These are phyloP conservation scores for Colletotrichum melonis DNA, from an alignment of 2,329 filamentous ascomycete genomes.

Conservation along the genomic window DNA sequence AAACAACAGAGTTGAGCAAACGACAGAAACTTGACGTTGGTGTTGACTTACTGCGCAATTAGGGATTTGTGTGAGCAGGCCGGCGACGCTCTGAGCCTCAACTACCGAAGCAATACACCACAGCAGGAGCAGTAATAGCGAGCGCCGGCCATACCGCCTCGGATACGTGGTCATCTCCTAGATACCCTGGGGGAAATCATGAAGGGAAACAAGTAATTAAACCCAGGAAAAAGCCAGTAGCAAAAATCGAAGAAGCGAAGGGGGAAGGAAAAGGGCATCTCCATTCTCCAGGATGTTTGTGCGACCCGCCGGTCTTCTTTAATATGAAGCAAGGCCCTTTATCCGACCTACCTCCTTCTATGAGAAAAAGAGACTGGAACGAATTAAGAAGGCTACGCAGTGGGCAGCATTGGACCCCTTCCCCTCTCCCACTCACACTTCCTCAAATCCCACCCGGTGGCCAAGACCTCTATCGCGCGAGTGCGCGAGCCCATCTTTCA, in stretches of 20 bases:
- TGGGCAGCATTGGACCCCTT: conserved; percentile 15
- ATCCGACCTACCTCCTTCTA: neutral
- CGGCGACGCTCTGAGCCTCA: conserved; percentile 20
- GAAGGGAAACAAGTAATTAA: conserved; percentile 1
- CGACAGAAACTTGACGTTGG: neutral
- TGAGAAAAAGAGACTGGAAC: neutral
- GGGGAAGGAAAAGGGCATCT: neutral
- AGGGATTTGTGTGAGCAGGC: conserved; percentile 13
- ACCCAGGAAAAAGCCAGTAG: neutral
- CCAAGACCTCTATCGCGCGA: neutral
- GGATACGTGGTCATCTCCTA: conserved; percentile 21
- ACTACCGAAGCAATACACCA: neutral
- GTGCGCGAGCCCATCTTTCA: neutral
- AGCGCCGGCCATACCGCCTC: conserved; percentile 6
- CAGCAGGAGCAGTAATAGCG: conserved; percentile 15
- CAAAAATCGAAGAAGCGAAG: neutral
- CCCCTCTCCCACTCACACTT: neutral
- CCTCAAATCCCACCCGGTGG: neutral
- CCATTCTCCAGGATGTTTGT: neutral
- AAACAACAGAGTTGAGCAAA: neutral
- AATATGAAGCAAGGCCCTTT: neutral
- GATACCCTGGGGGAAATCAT: conserved; percentile 21
- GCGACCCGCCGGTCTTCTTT: neutral
- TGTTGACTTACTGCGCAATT: conserved; percentile 26
- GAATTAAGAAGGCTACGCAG: conserved; percentile 7